Evolutionary conservation across 345 rosid genomes (phyloP), one percentile per base, ranked within the genome.

Genomic region (Euphorbia pulcherrima): DNA sequence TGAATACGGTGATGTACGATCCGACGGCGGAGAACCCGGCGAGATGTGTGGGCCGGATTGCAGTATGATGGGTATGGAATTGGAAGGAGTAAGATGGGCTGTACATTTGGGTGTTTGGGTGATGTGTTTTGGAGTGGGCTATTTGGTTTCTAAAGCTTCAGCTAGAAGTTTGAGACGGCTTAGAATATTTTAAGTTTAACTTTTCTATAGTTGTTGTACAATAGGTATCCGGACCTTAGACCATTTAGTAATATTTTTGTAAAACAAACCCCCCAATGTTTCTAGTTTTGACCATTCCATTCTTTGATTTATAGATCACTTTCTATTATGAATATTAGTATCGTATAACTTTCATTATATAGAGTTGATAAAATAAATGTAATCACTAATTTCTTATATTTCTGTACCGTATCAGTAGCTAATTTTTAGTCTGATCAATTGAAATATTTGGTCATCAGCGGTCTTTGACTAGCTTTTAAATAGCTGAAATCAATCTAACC

Each of bases 51-150:
- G 76, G 35, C 68, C 79, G 41, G 82, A 73, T 27, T 69, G 72
- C 10, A 68, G 37, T 62, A 78, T 67, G 79, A 58, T 74, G 61
- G 61, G 17, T 29, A 60, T 70, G 51, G 85, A 88, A 51, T 54
- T 77, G 71, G 90, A 86, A 5, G 83, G 82, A 14, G 79, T 85
- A 62, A 77, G 77, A 23, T 90, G 96, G 97, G 96, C 95, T 62
- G 81, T 90, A 55, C 92, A 93, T 72, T 77, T 93, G 51, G 97
- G 96, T 61, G 64, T 89, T 75, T 90, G 92, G 96, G 90, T 87
- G 16, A 52, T 86, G 78, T 90, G 95, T 65, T 78, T 93, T 37
- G 92, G 95, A 8, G 84, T 90, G 7, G 98, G 97, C 13, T 85
- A 72, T 58, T 76, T 86, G 71, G 88, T 86, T 54, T 84, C 98